phyloP scores from a whole-genome alignment of 371 early-diverging fungal species.

The Apophysomyces ossiformis region DNA sequence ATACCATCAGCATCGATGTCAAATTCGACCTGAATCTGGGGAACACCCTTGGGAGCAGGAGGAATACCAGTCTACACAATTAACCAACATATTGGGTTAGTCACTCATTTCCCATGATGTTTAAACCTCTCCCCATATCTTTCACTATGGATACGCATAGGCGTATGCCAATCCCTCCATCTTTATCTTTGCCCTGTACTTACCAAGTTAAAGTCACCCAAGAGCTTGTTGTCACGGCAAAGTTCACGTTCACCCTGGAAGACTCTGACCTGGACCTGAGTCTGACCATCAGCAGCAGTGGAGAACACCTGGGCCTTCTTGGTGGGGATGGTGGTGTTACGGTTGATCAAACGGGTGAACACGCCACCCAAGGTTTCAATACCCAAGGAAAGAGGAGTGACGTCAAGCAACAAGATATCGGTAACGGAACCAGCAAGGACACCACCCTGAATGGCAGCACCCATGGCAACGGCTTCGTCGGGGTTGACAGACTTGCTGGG shows the following conservation, averaged over 20 bases:
- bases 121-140: too few relatives aligned
- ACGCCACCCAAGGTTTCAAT: conserved; percentile 98
- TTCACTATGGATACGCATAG: too few relatives aligned
- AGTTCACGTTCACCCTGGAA: conserved; percentile 99
- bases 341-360: conserved; percentile 96
- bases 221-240: conserved; percentile 95
- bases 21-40: conserved; percentile 96
- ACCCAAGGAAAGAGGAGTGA: conserved; percentile 98
- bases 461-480: conserved; percentile 99
- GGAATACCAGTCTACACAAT: conserved; percentile 65
- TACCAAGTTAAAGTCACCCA: conserved; percentile 95
- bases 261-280: conserved; percentile 96
- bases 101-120: neutral
- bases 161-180: neutral
- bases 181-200: conserved; percentile 8
- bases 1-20: conserved; percentile 99
- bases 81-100: neutral
- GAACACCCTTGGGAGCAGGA: conserved; percentile 92
- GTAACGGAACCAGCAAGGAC: conserved; percentile 96
- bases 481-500: conserved; percentile 97
- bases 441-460: conserved; percentile 99
- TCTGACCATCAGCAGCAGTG: conserved; percentile 99
- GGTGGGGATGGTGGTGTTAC: conserved; percentile 99
- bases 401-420: conserved; percentile 96
- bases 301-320: conserved; percentile 99